Evolutionary conservation across 2,329 filamentous ascomycete genomes (phyloP).

Genomic region (Aureobasidium mangrovei): DNA sequence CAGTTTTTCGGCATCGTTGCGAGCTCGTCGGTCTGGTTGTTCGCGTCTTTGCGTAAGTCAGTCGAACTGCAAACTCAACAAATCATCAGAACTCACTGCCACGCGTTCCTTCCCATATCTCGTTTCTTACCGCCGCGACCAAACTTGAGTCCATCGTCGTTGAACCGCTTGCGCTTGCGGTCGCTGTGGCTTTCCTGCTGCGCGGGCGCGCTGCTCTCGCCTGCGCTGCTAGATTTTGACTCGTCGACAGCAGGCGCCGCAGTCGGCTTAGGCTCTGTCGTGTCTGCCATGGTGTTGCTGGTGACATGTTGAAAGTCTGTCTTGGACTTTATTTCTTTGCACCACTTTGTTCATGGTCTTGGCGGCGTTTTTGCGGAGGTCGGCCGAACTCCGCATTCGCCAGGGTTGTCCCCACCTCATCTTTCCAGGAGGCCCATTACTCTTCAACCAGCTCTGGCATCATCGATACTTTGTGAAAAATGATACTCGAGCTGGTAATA

Average conservation of each 20-base stretch:
- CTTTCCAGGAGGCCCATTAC: background rate
- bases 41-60: slow-evolving; percentile 36
- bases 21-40: slow-evolving; percentile 39
- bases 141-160: slow-evolving; percentile 27
- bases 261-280: slow-evolving; percentile 6
- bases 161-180: slow-evolving; percentile 17
- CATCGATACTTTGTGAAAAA: background rate
- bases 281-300: slow-evolving; percentile 11
- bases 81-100: slow-evolving; percentile 44
- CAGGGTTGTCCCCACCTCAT: background rate
- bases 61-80: slow-evolving; percentile 17
- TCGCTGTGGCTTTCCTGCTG: slow-evolving; percentile 10
- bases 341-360: background rate
- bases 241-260: slow-evolving; percentile 11
- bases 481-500: too few relatives aligned
- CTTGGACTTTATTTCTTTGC: background rate
- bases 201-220: background rate
- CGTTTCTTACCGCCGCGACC: slow-evolving; percentile 44
- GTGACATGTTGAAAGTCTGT: background rate
- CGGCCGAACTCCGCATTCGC: background rate
- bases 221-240: background rate
- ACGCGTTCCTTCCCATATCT: slow-evolving; percentile 59
- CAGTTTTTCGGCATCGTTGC: slow-evolving; percentile 36
- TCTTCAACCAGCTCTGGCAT: background rate
- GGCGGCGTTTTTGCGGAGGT: background rate